Conservation (phyloP, 495 filamentous ascomycete species). For the Trichoderma gamsii region DNA sequence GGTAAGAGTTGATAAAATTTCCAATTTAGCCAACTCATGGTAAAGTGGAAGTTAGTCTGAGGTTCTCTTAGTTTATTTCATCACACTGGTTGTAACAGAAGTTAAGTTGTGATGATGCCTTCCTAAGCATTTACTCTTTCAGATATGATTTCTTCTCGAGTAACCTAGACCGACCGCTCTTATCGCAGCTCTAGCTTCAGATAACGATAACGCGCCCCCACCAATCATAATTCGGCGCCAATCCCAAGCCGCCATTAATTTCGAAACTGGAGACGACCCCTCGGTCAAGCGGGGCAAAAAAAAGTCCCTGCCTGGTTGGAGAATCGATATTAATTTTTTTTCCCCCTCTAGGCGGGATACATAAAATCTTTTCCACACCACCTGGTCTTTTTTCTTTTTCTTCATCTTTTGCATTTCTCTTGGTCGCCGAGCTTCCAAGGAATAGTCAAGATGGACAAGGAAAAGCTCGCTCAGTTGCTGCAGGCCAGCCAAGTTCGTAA, state of each 20-base stretch:
- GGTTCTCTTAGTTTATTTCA: too few relatives aligned
- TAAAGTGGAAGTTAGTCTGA: too few relatives aligned
- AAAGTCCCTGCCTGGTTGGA: conserved; percentile 6
- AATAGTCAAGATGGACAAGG: conserved; percentile 57
- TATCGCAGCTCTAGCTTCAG: too few relatives aligned
- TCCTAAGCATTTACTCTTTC: too few relatives aligned
- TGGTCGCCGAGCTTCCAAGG: conserved; percentile 12
- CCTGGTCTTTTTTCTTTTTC: conserved; percentile 1
- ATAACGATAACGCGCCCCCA: too few relatives aligned
- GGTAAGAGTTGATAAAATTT: too few relatives aligned
- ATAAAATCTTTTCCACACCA: conserved; percentile 7
- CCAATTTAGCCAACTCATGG: too few relatives aligned
- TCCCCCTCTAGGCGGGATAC: conserved; percentile 1
- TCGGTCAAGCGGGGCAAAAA: conserved; percentile 4
- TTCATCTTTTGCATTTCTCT: conserved; percentile 14
- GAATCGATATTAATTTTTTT: conserved; percentile 8
- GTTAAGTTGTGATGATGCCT: too few relatives aligned
- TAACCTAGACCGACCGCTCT: too few relatives aligned
- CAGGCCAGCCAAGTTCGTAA: conserved; percentile 69
- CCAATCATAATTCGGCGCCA: too few relatives aligned
- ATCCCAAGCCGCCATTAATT: neutral
- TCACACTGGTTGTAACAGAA: too few relatives aligned
- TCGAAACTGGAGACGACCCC: conserved; percentile 9
- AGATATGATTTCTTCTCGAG: too few relatives aligned
- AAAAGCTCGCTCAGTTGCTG: conserved; percentile 66